These are phyloP conservation scores for Ensete glaucum DNA, from an alignment of 176 grass and related monocot genomes.

Conservation along the genomic window DNA sequence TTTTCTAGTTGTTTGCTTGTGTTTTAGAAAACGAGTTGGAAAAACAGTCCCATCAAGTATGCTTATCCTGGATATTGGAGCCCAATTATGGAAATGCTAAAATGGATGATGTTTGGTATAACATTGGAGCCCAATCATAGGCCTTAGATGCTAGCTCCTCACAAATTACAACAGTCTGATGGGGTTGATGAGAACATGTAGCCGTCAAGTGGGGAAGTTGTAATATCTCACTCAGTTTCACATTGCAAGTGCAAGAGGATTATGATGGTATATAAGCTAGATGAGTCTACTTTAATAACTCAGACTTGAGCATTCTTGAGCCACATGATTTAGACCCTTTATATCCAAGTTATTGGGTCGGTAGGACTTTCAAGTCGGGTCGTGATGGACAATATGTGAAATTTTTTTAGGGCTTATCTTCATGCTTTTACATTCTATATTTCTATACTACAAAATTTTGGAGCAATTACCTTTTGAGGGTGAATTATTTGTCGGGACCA, in stretches of 20 bases:
- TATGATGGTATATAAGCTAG: constrained; percentile 17
- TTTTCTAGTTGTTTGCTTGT: constrained; percentile 21
- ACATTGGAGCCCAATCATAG: no score
- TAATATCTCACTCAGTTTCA: no score
- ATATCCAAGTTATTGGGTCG: not conserved
- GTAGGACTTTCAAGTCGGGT: not conserved
- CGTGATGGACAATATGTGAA: not conserved
- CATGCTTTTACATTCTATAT: constrained; percentile 9
- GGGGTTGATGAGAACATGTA: no score
- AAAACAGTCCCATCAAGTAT: constrained; percentile 24
- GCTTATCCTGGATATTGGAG: constrained; percentile 24
- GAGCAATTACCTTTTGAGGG: constrained; percentile 38
- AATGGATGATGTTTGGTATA: no score
- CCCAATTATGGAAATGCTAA: no score
- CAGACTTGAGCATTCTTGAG: constrained; percentile 36
- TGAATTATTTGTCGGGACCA: constrained; percentile 30
- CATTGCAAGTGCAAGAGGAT: no score
- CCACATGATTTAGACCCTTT: constrained; percentile 33
- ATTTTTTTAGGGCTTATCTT: not conserved
- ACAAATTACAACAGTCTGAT: no score
- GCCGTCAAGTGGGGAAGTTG: no score
- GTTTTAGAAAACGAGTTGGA: constrained; percentile 29
- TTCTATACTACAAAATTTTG: not conserved
- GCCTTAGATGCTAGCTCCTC: no score
- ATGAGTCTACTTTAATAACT: constrained; percentile 39